Conservation (phyloP, 345 rosid species). For the Psidium friedrichsthalianum region DNA sequence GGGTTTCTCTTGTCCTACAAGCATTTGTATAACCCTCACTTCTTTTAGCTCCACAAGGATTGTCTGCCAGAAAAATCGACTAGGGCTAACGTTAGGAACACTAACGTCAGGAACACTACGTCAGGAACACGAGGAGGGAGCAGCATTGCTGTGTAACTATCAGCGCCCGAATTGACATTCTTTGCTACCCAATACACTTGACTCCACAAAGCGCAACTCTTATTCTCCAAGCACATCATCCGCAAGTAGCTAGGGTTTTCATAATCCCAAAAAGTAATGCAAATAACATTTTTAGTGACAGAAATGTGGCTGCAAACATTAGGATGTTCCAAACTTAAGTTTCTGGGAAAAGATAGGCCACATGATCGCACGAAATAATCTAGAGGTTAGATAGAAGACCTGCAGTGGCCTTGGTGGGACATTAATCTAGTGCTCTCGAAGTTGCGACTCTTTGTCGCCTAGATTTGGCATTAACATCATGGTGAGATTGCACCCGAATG, state of each 20-base stretch:
- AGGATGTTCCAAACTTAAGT: background rate
- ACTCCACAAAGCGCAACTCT: background rate
- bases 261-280: background rate
- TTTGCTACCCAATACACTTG: background rate
- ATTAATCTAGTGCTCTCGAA: background rate
- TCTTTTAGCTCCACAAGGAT: background rate
- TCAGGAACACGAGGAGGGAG: background rate
- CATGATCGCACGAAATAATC: background rate
- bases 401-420: background rate
- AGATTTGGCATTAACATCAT: background rate
- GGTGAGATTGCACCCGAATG: background rate
- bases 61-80: background rate
- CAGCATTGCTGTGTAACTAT: background rate
- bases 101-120: background rate
- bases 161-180: background rate
- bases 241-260: background rate
- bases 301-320: background rate
- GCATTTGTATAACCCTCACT: background rate
- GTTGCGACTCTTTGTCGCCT: background rate
- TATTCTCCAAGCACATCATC: background rate
- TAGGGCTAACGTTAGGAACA: background rate
- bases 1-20: background rate
- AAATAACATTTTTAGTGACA: background rate
- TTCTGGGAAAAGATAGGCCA: background rate
- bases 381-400: background rate